A percentile compares a stretch with the other conserved stretches of the same genome.
Evolutionary conservation across 2,329 filamentous ascomycete species (phyloP).

Genomic region (Aotearoamyces nothofagi): DNA sequence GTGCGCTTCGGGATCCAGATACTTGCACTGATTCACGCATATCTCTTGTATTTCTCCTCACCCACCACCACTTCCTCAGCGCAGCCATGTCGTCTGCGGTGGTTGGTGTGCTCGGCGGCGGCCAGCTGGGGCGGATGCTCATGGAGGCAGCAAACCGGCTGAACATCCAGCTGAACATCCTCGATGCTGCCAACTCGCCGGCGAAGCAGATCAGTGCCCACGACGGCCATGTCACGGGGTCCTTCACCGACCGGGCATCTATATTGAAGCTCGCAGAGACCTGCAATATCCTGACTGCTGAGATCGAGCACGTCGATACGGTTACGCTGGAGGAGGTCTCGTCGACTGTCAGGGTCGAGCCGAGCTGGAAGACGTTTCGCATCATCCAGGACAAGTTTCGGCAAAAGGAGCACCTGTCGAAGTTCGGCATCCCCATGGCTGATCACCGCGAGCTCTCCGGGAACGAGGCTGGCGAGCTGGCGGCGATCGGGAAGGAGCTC

Average conservation of each 20-base stretch:
- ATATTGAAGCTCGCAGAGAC: constrained; percentile 64
- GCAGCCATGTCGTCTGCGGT: too few relatives aligned
- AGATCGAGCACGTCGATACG: constrained; percentile 95
- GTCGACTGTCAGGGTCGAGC: constrained; percentile 51
- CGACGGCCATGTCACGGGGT: constrained; percentile 62
- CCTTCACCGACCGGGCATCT: constrained; percentile 70
- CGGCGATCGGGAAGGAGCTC: constrained; percentile 44
- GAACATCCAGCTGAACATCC: constrained; percentile 63
- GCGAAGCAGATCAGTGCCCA: constrained; percentile 77
- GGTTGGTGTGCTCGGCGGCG: constrained; percentile 40
- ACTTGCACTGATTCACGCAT: too few relatives aligned
- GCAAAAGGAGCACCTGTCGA: constrained; percentile 69
- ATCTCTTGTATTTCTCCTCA: too few relatives aligned
- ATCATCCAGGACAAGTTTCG: constrained; percentile 88
- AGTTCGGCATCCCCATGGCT: constrained; percentile 51
- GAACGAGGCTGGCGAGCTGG: constrained; percentile 37
- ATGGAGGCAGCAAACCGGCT: constrained; percentile 68
- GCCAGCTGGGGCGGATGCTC: constrained; percentile 86
- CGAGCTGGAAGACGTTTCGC: constrained; percentile 73
- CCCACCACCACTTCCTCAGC: too few relatives aligned
- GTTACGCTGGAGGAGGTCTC: constrained; percentile 73
- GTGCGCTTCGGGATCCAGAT: too few relatives aligned
- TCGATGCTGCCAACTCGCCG: constrained; percentile 63
- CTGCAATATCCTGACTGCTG: constrained; percentile 75
- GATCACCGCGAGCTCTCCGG: too few relatives aligned